Percentiles rank a stretch among this genome's conserved stretches.
These are phyloP conservation scores for Agroathelia rolfsii DNA, from an alignment of 1,284 basidiomycete genomes.

Conservation along the genomic window DNA sequence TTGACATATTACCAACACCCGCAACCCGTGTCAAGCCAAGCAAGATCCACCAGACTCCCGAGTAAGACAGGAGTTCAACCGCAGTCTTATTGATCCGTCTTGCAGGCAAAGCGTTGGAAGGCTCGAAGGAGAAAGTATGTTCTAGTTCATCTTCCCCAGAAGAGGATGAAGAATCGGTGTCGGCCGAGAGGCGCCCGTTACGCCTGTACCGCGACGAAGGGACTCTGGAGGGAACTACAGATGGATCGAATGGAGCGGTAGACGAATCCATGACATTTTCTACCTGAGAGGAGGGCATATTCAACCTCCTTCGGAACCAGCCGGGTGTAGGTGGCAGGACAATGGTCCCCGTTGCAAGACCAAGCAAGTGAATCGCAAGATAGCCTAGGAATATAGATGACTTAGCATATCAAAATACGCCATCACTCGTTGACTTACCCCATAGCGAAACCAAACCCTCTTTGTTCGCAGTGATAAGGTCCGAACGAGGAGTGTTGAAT, in stretches of 20 bases:
- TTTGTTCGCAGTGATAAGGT: constrained; percentile 77
- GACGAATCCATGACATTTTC: too few species aligned
- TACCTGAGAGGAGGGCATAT: too few species aligned
- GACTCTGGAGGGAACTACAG: too few species aligned
- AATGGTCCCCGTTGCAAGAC: constrained; percentile 74
- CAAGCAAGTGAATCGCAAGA: constrained; percentile 81
- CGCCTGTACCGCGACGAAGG: too few species aligned
- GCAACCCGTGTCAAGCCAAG: constrained; percentile 34
- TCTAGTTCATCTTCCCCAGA: constrained; percentile 4
- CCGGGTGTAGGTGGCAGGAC: constrained; percentile 72
- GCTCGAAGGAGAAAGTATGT: constrained; percentile 11
- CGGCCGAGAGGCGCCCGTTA: too few species aligned
- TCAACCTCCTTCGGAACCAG: constrained; percentile 48
- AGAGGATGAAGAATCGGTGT: constrained; percentile 5
- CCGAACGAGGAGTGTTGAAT: constrained; percentile 49
- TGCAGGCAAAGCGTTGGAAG: constrained; percentile 14
- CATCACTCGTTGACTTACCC: constrained; percentile 38
- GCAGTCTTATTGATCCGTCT: constrained; percentile 62
- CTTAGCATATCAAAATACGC: not conserved
- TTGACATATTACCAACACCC: constrained; percentile 50
- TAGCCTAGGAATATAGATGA: constrained; percentile 66
- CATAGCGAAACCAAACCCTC: constrained; percentile 81
- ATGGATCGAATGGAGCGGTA: too few species aligned
- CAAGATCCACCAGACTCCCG: constrained; percentile 68
- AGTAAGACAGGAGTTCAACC: constrained; percentile 70